Base-by-base conservation (phyloP, 306 rosid genomes). In the Senna tora region DNA sequence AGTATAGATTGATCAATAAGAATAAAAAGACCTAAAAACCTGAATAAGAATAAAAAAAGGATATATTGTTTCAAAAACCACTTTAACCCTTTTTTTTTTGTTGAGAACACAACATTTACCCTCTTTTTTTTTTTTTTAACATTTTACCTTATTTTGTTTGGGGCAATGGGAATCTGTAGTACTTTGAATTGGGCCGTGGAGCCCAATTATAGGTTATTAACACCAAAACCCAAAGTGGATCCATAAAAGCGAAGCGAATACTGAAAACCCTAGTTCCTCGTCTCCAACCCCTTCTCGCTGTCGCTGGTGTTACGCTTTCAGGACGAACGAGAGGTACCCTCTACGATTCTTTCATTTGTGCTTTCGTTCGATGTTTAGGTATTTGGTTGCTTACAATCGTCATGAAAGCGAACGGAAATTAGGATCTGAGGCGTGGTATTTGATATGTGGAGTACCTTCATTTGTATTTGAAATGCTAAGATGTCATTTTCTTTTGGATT, bases 311-410 rank as follows among this genome's bases (percentile, higher is more conserved):
- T 56, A 13, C 67, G 58, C 75, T 76, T 67, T 77, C 74, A 4
- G 36, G 17, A 9, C 51, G 47, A 34, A 1, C 70, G 10, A 12
- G 46, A 77, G 86, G 86, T 82, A 64, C 13, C 3, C 16, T 0
- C 16, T 14, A 14, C n/a, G 15, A 6, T n/a, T 41, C 28, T 64
- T 25, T 21, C 12, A 45, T 39, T 30, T 16, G 7, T 47, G 2
- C 7, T 13, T 34, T 36, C 21, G 6, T 4, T 41, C 50, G 12
- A 15, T 13, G 7, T 21, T 2, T 63, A 0, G 33, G 52, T 17
- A 49, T 16, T 61, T 34, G 12, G n/a, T 16, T 60, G 2, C 66
- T 60, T 4, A n/a, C 14, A 34, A 16, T 30, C n/a, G n/a, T n/a
- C n/a, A n/a, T n/a, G n/a, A n/a, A n/a, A n/a, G n/a, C n/a, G n/a